Evolutionary conservation across 805 yeast genomes (phyloP).

Genomic region (Ogataea sp.): DNA sequence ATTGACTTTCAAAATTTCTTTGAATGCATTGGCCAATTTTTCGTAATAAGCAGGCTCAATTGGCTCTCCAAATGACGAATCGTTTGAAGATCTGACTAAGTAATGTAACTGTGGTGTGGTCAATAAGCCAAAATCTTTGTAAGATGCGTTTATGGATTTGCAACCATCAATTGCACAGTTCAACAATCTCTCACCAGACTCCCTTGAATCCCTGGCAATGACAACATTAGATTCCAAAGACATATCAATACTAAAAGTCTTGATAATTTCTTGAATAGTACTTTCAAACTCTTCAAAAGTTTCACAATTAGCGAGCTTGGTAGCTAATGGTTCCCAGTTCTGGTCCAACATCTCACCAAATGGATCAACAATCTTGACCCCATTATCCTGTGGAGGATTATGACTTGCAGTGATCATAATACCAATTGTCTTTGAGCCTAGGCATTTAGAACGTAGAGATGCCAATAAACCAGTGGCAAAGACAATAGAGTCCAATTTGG

Average conservation of each 20-base stretch:
- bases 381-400: constrained; percentile 87
- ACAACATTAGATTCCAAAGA: constrained; percentile 36
- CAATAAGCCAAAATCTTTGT: constrained; percentile 54
- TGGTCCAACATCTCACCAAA: constrained; percentile 82
- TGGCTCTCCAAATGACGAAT: constrained; percentile 50
- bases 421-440: constrained; percentile 71
- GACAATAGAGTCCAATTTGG: constrained; percentile 67
- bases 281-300: constrained; percentile 35
- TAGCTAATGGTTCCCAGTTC: constrained; percentile 79
- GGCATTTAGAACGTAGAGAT: constrained; percentile 64
- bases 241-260: constrained; percentile 38
- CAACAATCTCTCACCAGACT: constrained; percentile 63
- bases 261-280: constrained; percentile 30
- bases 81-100: constrained; percentile 67
- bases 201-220: constrained; percentile 85
- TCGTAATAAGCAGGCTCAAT: constrained; percentile 62
- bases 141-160: constrained; percentile 30
- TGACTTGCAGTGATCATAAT: constrained; percentile 96
- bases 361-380: constrained; percentile 92
- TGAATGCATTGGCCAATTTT: constrained; percentile 51
- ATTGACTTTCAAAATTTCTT: constrained; percentile 29
- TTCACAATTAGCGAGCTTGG: constrained; percentile 65
- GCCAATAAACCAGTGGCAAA: constrained; percentile 82
- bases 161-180: constrained; percentile 52
- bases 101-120: constrained; percentile 96